These are phyloP conservation scores for Colletotrichum musicola DNA, from an alignment of 2,329 filamentous ascomycete species.

Conservation along the genomic window DNA sequence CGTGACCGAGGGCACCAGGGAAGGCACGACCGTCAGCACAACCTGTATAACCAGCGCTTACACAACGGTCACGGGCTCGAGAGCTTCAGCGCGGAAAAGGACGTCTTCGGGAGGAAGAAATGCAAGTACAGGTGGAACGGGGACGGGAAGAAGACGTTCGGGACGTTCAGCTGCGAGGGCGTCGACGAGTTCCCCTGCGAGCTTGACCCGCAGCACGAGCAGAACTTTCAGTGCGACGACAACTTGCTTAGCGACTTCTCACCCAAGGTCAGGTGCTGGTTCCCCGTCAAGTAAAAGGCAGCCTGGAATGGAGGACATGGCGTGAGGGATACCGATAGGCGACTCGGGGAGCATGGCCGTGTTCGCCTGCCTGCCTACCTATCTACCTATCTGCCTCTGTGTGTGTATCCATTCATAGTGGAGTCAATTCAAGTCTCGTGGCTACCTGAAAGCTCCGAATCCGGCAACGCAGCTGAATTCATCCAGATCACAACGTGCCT, in stretches of 20 bases:
- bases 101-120: background rate
- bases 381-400: background rate
- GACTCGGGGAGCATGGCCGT: background rate
- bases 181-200: background rate
- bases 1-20: background rate
- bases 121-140: background rate
- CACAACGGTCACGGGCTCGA: conserved; percentile 27
- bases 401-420: no score
- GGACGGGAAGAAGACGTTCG: background rate
- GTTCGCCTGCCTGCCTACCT: background rate
- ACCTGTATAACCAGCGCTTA: conserved; percentile 9
- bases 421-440: background rate
- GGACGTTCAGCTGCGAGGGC: background rate
- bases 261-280: background rate
- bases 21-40: background rate
- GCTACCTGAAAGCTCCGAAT: background rate
- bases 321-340: no score
- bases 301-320: background rate
- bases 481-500: background rate
- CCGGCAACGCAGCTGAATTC: background rate
- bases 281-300: background rate
- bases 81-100: background rate
- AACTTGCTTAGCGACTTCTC: background rate
- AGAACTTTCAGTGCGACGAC: background rate
- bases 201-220: background rate